Percentiles rank a stretch among this genome's conserved stretches.
These are phyloP conservation scores for Erysimum cheiranthoides DNA, from an alignment of 345 rosid genomes.

Conservation along the genomic window DNA sequence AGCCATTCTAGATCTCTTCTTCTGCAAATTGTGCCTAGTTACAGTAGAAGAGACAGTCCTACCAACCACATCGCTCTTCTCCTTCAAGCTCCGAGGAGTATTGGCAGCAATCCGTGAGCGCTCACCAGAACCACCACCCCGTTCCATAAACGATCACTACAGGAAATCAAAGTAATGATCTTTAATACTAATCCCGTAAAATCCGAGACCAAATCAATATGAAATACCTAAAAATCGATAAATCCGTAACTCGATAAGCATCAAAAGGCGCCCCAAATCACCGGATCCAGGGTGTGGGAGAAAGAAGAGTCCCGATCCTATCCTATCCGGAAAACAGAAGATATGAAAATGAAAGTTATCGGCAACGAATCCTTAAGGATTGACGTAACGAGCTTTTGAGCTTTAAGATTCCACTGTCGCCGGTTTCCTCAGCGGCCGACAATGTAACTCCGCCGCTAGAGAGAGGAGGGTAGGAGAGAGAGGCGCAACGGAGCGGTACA, in stretches of 20 bases:
- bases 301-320: conserved; percentile 24
- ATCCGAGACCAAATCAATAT: conserved; percentile 14
- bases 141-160: conserved; percentile 62
- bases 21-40: conserved; percentile 50
- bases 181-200: conserved; percentile 45
- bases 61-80: conserved; percentile 58
- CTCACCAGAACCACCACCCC: conserved; percentile 73
- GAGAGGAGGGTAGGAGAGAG: conserved; percentile 29
- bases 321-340: conserved; percentile 11
- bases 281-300: conserved; percentile 63
- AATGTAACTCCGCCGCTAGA: conserved; percentile 58
- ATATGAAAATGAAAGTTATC: not conserved
- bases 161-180: conserved; percentile 47
- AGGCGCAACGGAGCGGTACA: conserved; percentile 42
- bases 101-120: conserved; percentile 62
- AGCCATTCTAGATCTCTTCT: conserved; percentile 69
- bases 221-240: conserved; percentile 35
- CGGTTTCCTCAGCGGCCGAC: conserved; percentile 44
- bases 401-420: conserved; percentile 18
- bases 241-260: conserved; percentile 34
- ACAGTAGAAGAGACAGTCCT: conserved; percentile 54
- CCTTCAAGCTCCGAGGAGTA: conserved; percentile 62
- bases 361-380: conserved; percentile 6
- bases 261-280: conserved; percentile 28
- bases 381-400: conserved; percentile 27